Base-by-base conservation (phyloP, 345 rosid genomes). In the Sonneratia caseolaris region DNA sequence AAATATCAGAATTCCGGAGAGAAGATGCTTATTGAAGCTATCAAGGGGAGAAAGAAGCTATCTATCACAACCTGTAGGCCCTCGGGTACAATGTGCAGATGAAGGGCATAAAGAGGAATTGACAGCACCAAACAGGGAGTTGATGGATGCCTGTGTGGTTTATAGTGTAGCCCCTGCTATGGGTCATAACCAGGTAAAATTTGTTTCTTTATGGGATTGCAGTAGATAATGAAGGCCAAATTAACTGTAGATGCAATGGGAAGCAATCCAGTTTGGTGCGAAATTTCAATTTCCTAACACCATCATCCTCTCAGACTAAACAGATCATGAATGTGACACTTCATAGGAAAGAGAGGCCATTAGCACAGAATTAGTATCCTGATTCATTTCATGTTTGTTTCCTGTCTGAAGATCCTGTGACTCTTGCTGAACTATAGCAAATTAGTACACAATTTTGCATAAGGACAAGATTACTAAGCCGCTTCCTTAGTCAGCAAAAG, bases 151-250 rank as follows among this genome's bases (percentile, higher is more conserved):
- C 2, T 83, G 85, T 71, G 80, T 93, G 66, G 83, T 93, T 40
- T 93, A 84, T 61, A 79, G 86, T 70, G 92, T 89, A 16, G 94
- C 96, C 70, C 80, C 98, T 11, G 97, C 97, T 45, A 74, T 93
- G 88, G 97, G 97, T 70, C 98, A 91, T 82, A 91, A 89, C 85
- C 79, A 87, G 98, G 94, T 89, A 68, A 43, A 4, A 45, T 68
- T 43, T 3, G 37, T 37, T 13, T 37, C 16, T 22, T 37, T 53
- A 4, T 53, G 59, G 8, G 22, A 53, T 53, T 19, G 22, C 22
- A 53, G 22, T 21, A 53, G 59, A 18, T 53, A 18, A 53, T 53
- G 59, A 53, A 21, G 59, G 59, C 9, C 59, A 37, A 11, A 16
- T 37, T 37, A 9, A 19, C 15, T 45, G 24, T 9, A 37, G 16